Base-by-base conservation (phyloP, 2,329 filamentous ascomycete species). In the Verticillium isaacii region DNA sequence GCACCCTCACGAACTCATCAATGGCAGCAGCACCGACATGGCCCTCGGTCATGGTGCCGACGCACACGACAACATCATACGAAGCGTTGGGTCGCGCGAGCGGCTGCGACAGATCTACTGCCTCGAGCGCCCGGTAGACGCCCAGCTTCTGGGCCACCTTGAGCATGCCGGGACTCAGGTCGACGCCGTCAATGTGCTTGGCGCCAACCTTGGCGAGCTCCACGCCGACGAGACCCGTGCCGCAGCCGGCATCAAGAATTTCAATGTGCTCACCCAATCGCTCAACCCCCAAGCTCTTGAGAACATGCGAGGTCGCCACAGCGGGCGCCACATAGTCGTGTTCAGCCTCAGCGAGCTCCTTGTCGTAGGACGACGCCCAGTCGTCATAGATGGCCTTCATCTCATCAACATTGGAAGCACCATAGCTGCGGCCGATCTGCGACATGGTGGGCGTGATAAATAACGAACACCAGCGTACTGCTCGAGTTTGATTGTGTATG, bases 161-260 rank as follows among this genome's bases (percentile, higher is more conserved):
- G 5, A 86, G 77, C 83, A 85, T 85, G 36, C 79, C 78, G 1
- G 77, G 74, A 58, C 78, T 82, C 17, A 85, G 71, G 65, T 86
- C 83, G 32, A 84, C 69, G 32, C 83, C 83, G 58, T 84, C 80
- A 52, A 85, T 76, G n/a, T 74, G 71, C 41, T 74, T 73, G 3
- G 77, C 77, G 2, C 79, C 78, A 36, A 74, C 68, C 41, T 75
- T 70, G 25, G 76, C 73, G 4, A 85, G 76, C 32, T 77, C 78
- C 23, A 76, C 69, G 4, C 81, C 83, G 12, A 83, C 82, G 9
- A 84, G 76, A 0, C 83, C 83, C 0, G 82, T 85, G 4, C 83
- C 83, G 62, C 82, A 85, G n/a, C 83, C 83, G 25, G 82, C 82
- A 62, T 85, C 83, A 0, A 84, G 75, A 61, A 85, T 78, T 62